Base-by-base conservation (phyloP, 169 alveolate genomes). In the Cyclospora cayetanensis region DNA sequence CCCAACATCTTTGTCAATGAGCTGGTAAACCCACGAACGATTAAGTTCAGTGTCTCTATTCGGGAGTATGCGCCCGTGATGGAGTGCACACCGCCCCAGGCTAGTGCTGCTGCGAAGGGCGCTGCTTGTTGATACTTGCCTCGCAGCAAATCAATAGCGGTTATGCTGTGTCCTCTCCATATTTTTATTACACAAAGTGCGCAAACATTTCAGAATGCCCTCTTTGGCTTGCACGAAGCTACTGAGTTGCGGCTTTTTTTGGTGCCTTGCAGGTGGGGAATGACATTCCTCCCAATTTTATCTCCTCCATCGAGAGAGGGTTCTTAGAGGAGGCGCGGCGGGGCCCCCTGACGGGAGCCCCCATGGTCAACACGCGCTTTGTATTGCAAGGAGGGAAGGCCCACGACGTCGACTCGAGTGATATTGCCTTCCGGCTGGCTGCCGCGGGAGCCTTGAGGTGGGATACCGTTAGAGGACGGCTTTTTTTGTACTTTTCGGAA, bases 381-480 rank as follows among this genome's bases (percentile, higher is more conserved):
- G 99, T 97, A 35, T 83, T 98, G 79, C 93, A 91, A 43, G 98
- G 97, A 70, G 99, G 99, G 46, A 94, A 96, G 89, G 96, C 98
- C 37, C 99, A 98, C 94, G 98, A 95, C 63, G 99, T 97, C 50
- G 99, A 98, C 92, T 97, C 99, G 80, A 95, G 97, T 39, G 97
- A 98, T 66, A 87, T 96, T 68, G 99, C 99, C 50, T 98, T 98
- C 94, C 96, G 96, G 93, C 94, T 95, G 80, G 99, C 99, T 15
- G 97, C 99, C 50, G 96, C 95, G 79, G 97, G 96, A 27, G 97
- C 99, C 27, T 96, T 97, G 76, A 90, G 94, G 89, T 93, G 96
- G 42, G 97, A 95, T 12, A 37, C 29, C 15, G 31, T 50, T n/a
- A 18, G 27, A 2, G 43, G 41, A 27, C 68, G 60, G 15, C 43